Conservation (phyloP, 1,284 basidiomycete species). For the Boletus mariae region DNA sequence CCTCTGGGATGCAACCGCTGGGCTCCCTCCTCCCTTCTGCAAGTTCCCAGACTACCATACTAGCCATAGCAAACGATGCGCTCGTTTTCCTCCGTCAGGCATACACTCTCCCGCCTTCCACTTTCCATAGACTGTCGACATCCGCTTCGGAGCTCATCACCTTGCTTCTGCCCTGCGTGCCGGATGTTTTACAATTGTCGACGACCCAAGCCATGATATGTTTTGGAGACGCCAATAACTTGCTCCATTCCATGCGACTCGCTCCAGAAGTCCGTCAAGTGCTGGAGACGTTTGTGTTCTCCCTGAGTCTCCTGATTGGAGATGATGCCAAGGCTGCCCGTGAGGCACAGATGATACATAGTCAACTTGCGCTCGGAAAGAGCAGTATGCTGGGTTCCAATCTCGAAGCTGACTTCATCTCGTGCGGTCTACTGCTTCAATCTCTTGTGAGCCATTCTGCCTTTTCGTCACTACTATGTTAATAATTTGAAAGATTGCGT, state of each 20-base stretch:
- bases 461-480: neutral
- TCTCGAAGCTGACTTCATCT: conserved; percentile 60
- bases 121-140: conserved; percentile 55
- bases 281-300: conserved; percentile 57
- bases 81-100: conserved; percentile 56
- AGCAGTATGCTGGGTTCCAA: conserved; percentile 51
- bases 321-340: conserved; percentile 64
- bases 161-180: conserved; percentile 54
- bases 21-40: conserved; percentile 50
- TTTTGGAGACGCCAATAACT: conserved; percentile 51
- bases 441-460: conserved; percentile 45
- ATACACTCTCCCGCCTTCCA: conserved; percentile 53
- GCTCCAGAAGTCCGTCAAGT: conserved; percentile 48
- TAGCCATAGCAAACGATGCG: conserved; percentile 59
- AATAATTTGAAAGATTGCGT: conserved; percentile 44
- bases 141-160: conserved; percentile 62
- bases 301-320: conserved; percentile 55
- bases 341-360: conserved; percentile 67
- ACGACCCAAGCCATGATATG: conserved; percentile 53
- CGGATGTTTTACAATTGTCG: conserved; percentile 57
- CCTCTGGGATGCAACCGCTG: conserved; percentile 48
- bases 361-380: conserved; percentile 57
- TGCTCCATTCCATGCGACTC: conserved; percentile 52
- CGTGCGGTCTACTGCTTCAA: conserved; percentile 57
- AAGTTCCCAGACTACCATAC: conserved; percentile 44